phyloP scores from a whole-genome alignment of 257 asterid species.

The Solanum commersonii region DNA sequence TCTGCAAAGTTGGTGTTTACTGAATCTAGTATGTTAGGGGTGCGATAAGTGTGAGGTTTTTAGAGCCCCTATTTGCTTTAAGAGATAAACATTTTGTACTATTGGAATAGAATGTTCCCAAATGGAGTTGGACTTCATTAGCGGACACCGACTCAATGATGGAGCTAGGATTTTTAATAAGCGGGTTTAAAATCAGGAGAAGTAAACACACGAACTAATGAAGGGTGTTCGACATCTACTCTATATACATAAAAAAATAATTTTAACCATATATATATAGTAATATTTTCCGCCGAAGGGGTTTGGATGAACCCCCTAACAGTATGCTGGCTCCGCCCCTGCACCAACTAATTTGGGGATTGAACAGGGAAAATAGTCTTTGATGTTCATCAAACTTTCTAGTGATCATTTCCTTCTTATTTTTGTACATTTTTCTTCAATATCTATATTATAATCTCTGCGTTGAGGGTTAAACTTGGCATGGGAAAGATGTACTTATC shows the following conservation, averaged over 20 bases:
- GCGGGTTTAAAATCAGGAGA: no score
- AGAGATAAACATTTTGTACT: background rate
- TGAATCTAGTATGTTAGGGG: background rate
- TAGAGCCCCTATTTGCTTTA: background rate
- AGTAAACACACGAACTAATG: no score
- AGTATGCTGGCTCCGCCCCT: no score
- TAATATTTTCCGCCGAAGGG: no score
- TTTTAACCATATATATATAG: no score
- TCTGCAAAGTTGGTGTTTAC: background rate
- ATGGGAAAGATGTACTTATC: background rate
- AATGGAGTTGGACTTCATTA: background rate
- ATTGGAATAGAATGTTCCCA: background rate
- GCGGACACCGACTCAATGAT: background rate
- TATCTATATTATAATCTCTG: background rate
- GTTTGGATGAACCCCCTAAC: no score
- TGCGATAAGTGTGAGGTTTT: background rate
- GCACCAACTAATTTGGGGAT: background rate
- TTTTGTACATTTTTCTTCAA: background rate
- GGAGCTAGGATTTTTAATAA: no score
- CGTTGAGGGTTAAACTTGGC: background rate
- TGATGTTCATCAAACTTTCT: background rate
- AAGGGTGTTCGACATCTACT: no score
- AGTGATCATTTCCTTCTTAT: background rate
- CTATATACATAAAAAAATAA: no score
- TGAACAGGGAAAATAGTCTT: background rate